Base-by-base conservation (phyloP, 441 rosid species). In the Capsella rubella region DNA sequence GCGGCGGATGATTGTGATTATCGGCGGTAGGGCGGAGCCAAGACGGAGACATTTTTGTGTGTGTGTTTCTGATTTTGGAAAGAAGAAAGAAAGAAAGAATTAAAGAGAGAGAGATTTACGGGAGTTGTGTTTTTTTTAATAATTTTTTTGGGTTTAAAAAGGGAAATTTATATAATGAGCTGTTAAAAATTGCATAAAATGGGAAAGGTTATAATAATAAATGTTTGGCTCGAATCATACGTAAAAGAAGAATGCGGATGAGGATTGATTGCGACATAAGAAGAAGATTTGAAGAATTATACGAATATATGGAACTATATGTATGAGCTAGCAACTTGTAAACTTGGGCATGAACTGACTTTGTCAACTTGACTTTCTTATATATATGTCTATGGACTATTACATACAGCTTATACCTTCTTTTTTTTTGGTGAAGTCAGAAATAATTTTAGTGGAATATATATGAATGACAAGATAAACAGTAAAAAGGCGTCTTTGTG, bases 1-100 rank as follows among this genome's bases (percentile, higher is more conserved):
- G 65, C 0, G 77, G 78, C 9, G 79, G 56, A 4, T 47, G 63
- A 27, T 18, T 63, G 54, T 49, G 40, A 35, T 35, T 69, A 69
- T 71, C 64, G 56, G 83, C 35, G 65, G 75, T 28, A 63, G 79
- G 70, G 72, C 90, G 90, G 88, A 88, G 86, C 82, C 98, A 89
- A 18, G 87, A 73, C n/a, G 73, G 31, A 66, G 67, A 61, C 81
- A 78, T 69, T 77, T 45, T 29, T 39, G n/a, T 45, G 57, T 61
- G 11, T 64, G 21, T 5, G 18, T 8, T 15, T 47, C 4, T 47
- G 1, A 2, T 3, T 12, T 21, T 45, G 6, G 35, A 51, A 14
- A 39, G 37, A 13, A 53, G 27, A 37, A n/a, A 18, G 27, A 37
- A n/a, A 18, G 15, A 54, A 34, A 6, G n/a, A 50, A 16, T 3